Base-by-base conservation (phyloP, 208 protist species). In the Strigomonas culicis region DNA sequence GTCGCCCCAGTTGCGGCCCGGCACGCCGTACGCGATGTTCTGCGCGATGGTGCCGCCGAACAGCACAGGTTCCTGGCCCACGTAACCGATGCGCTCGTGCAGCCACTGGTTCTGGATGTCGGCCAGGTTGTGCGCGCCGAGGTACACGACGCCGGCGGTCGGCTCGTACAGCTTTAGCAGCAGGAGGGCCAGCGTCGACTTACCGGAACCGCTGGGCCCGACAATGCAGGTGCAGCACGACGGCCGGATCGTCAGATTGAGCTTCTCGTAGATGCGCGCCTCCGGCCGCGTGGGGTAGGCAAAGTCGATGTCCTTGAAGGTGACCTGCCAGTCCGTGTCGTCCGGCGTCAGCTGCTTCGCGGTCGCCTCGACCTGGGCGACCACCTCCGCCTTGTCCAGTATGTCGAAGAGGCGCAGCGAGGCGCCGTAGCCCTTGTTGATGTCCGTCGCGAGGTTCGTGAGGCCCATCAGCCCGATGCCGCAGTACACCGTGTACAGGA, bases 401-500 rank as follows among this genome's bases (percentile, higher is more conserved):
- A 96, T 82, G 41, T 96, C 87, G 46, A 88, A 96, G 17, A 94
- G 57, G 1, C 90, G 77, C 28, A 92, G 47, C 21, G 83, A 90
- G 46, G 88, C 88, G 22, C 86, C 90, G 75, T 91, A 92, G 51
- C 87, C 86, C 50, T 86, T 92, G 72, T 94, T 96, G 53, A 96
- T 74, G 41, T 96, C 90, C 11, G 86, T 87, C 28, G 67, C 87
- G 17, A 93, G 34, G 58, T 93, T 93, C 0, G 85, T 89, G 24
- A 94, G 50, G n/a, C 90, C 90, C 74, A 93, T 88, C 32, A 94
- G 65, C 13, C 87, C 90, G 22, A 92, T 82, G 11, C 87, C 89
- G 69, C 87, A 89, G 79, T 94, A 97, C 22, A 97, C 76, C 4
- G 84, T 92, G 66, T 97, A 96, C 1, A 97, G 72, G 51, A 95